Conservation (phyloP, 129 eudicot species). For the Sambucus nigra region DNA sequence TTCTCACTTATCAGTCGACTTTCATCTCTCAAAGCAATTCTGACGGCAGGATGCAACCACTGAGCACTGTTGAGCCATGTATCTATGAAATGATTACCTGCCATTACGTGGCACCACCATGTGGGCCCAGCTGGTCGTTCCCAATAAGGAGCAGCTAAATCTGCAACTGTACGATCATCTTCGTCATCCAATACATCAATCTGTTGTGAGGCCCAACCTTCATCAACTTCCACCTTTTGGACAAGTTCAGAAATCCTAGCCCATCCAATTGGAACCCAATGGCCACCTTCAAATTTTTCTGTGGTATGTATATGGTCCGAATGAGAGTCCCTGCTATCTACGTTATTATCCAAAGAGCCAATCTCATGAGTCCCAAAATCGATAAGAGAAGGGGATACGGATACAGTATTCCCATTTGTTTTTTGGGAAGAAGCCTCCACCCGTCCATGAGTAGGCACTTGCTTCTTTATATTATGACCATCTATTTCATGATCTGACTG, state of each 20-base stretch:
- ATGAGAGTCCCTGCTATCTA: constrained; percentile 18
- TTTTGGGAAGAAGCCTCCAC: constrained; percentile 23
- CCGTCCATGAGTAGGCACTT: constrained; percentile 13
- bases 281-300: constrained; percentile 41
- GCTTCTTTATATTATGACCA: constrained; percentile 24
- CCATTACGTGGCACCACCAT: constrained; percentile 96
- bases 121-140: constrained; percentile 82
- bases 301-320: constrained; percentile 10
- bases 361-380: constrained; percentile 25
- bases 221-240: constrained; percentile 53
- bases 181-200: constrained; percentile 60
- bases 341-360: constrained; percentile 14
- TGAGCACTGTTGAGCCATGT: constrained; percentile 74
- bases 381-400: constrained; percentile 30
- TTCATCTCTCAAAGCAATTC: constrained; percentile 91
- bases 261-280: constrained; percentile 95
- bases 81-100: constrained; percentile 44
- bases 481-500: constrained; percentile 23
- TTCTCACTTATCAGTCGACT: constrained; percentile 83
- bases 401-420: constrained; percentile 20
- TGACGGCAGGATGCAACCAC: constrained; percentile 96
- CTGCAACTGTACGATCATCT: constrained; percentile 80
- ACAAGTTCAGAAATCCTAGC: constrained; percentile 71
- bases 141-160: constrained; percentile 92
- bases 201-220: constrained; percentile 56